These are phyloP conservation scores for Wickerhamomyces queroliae DNA, from an alignment of 805 yeast species.

Conservation along the genomic window DNA sequence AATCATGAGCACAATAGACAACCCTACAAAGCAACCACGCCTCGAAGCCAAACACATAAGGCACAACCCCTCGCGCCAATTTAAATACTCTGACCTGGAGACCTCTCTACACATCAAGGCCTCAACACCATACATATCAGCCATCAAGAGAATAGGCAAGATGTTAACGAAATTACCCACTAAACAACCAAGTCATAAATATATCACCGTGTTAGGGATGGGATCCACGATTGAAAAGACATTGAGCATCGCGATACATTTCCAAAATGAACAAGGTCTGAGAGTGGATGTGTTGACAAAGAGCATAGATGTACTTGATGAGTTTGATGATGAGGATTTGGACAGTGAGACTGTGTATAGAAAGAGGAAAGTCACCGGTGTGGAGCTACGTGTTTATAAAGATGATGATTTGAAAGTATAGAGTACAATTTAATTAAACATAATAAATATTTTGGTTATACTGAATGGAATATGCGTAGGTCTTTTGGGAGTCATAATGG, in stretches of 20 bases:
- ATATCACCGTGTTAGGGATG: constrained; percentile 64
- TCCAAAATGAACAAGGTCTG: constrained; percentile 42
- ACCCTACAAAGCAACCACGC: constrained; percentile 5
- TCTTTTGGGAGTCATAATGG: not conserved
- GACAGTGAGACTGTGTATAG: constrained; percentile 26
- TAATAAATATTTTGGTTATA: no score
- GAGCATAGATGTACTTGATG: constrained; percentile 68
- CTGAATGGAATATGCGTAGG: no score
- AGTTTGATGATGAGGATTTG: constrained; percentile 34
- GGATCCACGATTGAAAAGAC: constrained; percentile 67
- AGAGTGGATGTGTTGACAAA: constrained; percentile 58
- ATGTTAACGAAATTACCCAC: constrained; percentile 41
- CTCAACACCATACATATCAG: constrained; percentile 67
- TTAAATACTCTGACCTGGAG: constrained; percentile 37
- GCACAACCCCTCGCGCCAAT: constrained; percentile 45
- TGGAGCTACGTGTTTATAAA: constrained; percentile 33
- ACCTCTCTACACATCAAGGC: constrained; percentile 54
- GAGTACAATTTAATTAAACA: not conserved
- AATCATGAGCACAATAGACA: not conserved
- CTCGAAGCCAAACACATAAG: constrained; percentile 37
- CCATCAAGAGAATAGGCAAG: constrained; percentile 57
- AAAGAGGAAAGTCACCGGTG: constrained; percentile 34
- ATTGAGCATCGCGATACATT: constrained; percentile 55
- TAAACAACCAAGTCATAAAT: constrained; percentile 34
- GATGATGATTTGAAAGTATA: no score